Evolutionary conservation across 1,284 basidiomycete species (phyloP).

Genomic region (Singerocomus inundabilis): DNA sequence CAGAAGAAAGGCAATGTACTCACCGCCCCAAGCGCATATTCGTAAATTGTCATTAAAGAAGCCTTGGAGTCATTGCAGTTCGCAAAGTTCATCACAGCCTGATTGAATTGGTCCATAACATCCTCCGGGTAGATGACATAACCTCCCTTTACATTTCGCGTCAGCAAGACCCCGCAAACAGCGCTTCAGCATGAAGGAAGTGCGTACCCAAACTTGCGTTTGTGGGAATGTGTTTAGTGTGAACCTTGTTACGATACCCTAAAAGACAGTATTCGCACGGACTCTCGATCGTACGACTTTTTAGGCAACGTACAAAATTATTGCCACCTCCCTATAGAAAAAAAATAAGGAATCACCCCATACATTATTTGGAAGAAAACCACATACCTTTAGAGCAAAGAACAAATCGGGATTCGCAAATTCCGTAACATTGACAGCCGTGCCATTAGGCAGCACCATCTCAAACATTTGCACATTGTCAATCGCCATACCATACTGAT

Average conservation of each 20-base stretch:
- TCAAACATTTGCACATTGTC: slow-evolving; percentile 49
- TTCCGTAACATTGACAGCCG: slow-evolving; percentile 38
- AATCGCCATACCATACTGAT: slow-evolving; percentile 49
- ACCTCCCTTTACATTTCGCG: slow-evolving; percentile 44
- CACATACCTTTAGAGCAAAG: slow-evolving; percentile 44
- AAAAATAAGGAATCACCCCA: neutral
- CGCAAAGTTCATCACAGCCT: slow-evolving; percentile 26
- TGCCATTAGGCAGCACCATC: slow-evolving; percentile 48
- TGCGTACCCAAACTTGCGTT: slow-evolving; percentile 53
- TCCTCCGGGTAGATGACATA: slow-evolving; percentile 39
- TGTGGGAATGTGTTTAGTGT: slow-evolving; percentile 52
- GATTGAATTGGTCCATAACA: slow-evolving; percentile 12
- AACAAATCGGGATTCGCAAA: slow-evolving; percentile 45
- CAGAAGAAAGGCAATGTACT: neutral
- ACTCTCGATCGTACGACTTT: neutral
- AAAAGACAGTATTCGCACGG: neutral
- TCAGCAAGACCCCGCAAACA: neutral
- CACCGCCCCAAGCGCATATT: slow-evolving; percentile 30
- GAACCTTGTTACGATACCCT: slow-evolving; percentile 63
- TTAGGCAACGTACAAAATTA: slow-evolving; percentile 53
- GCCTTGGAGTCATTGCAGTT: slow-evolving; percentile 53
- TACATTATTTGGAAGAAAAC: neutral
- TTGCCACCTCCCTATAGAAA: slow-evolving; percentile 50
- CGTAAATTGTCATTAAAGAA: slow-evolving; percentile 44
- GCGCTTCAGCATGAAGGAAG: neutral